Evolutionary conservation across 2,329 filamentous ascomycete species (phyloP), one percentile per base, ranked within the genome.

Genomic region (Botryotinia narcissicola): DNA sequence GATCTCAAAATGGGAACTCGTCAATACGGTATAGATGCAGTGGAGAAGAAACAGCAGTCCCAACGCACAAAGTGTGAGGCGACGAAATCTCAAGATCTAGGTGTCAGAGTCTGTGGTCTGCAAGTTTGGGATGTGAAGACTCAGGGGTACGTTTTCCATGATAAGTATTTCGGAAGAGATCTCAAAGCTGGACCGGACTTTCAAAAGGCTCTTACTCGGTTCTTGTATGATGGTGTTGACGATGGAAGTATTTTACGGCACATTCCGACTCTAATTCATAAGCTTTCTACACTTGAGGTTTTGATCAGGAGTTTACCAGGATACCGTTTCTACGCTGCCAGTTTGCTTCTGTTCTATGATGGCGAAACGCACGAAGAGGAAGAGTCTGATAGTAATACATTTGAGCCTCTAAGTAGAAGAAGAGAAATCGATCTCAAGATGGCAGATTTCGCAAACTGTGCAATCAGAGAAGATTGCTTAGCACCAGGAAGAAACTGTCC

Each of bases 1-100:
- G 96, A 99, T 81, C 86, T 99, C 75, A 99, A 99, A 82, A 99
- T 99, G 96, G 96, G 96, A 32, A 99, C 96, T 12, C 91, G 96
- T 3, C 96, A 99, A 81, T 98, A 98, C 81, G 96, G 96, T 12
- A 90, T 98, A 20, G 95, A 98, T 78, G 96, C 96, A 3, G 91
- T 88, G 71, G 90, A 94, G 61, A 97, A 97, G 85, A 99, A 99
- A 82, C 93, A 95, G 80, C 91, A 92, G 74, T 98, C 96, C 0
- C 96, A 99, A 82, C 90, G 93, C 73, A 91, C 93, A 78, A 99
- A 99, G 82, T 98, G 96, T 82, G 92, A 93, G 76, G 91, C 89
- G 76, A 99, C 96, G 0, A 99, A 96, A 0, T 98, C 96, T 12
- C 90, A 91, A 74, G 91, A 97, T 81, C 88, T 99, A 0, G 96